Conservation (phyloP, 2,329 filamentous ascomycete genomes). For the Talaromyces marneffei region DNA sequence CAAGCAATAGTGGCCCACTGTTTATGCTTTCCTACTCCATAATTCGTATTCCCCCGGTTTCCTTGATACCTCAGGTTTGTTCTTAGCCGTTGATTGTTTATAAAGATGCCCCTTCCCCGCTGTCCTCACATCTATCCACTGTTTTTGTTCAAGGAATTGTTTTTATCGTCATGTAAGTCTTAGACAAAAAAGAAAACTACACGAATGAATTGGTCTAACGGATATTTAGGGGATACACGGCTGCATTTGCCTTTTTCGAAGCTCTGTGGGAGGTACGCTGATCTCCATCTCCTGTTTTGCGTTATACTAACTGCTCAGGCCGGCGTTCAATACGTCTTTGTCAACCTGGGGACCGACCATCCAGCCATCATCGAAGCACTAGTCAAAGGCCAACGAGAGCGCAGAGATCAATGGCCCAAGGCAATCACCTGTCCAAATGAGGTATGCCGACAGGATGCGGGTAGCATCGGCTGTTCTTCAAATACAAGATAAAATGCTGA, state of each 20-base stretch:
- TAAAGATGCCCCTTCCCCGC: not conserved
- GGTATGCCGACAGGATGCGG: conserved; percentile 38
- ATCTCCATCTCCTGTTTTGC: not conserved
- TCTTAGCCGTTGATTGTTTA: not conserved
- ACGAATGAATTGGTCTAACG: not conserved
- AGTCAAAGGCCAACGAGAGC: conserved; percentile 66
- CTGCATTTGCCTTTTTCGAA: conserved; percentile 78
- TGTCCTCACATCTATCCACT: not conserved
- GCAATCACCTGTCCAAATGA: conserved; percentile 79
- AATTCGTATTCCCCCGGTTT: not conserved
- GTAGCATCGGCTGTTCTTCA: not conserved
- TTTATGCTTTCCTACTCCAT: not conserved
- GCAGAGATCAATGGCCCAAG: conserved; percentile 58
- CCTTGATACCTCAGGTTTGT: not conserved
- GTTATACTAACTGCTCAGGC: conserved; percentile 28
- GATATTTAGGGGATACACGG: conserved; percentile 50
- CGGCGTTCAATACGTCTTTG: conserved; percentile 48
- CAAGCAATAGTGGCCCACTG: too few species aligned
- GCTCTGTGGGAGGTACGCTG: conserved; percentile 65
- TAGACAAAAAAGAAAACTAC: too few species aligned
- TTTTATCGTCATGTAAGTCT: not conserved
- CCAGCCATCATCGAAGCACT: conserved; percentile 76
- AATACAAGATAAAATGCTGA: not conserved
- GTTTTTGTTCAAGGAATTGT: not conserved
- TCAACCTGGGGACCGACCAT: conserved; percentile 54